Conservation (phyloP, 352 stramenopile genomes). For the Blastocystis sp. region DNA sequence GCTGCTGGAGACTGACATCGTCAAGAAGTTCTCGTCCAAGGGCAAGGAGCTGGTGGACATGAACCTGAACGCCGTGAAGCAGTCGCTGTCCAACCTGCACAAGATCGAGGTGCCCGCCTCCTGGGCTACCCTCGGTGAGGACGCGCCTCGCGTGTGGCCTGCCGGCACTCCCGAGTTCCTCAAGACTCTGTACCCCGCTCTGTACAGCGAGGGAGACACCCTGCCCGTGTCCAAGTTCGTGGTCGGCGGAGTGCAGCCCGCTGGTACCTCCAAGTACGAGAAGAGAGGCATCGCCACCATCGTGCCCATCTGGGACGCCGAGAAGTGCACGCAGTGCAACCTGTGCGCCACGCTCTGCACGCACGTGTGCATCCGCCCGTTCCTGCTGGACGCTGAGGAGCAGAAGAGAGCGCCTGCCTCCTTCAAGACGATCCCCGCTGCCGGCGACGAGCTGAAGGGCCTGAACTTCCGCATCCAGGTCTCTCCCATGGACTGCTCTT, state of each 20-base stretch:
- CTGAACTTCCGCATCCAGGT: conserved; percentile 75
- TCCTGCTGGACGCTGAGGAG: conserved; percentile 75
- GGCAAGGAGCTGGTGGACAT: conserved; percentile 69
- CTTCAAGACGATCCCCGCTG: conserved; percentile 74
- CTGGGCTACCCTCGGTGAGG: conserved; percentile 72
- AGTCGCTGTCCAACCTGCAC: conserved; percentile 72
- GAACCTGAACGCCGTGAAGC: conserved; percentile 72
- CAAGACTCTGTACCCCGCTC: conserved; percentile 74
- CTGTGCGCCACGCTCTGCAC: conserved; percentile 75
- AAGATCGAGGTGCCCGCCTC: conserved; percentile 74
- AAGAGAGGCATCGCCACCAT: conserved; percentile 72
- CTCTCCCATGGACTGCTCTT: conserved; percentile 75
- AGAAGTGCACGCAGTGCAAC: conserved; percentile 76
- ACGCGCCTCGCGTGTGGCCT: conserved; percentile 73
- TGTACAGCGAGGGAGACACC: conserved; percentile 73
- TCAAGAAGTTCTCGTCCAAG: conserved; percentile 57
- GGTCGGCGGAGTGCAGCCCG: conserved; percentile 74
- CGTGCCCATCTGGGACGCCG: conserved; percentile 73
- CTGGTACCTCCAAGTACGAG: conserved; percentile 74
- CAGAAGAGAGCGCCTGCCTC: conserved; percentile 73
- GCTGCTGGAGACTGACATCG: conserved; percentile 37
- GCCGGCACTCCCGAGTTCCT: conserved; percentile 75
- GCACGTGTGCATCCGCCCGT: conserved; percentile 75
- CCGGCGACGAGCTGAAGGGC: conserved; percentile 72
- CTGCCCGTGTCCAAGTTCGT: conserved; percentile 75